Conservation (phyloP, 108 stramenopile species). For the Epipyxis sp. region DNA sequence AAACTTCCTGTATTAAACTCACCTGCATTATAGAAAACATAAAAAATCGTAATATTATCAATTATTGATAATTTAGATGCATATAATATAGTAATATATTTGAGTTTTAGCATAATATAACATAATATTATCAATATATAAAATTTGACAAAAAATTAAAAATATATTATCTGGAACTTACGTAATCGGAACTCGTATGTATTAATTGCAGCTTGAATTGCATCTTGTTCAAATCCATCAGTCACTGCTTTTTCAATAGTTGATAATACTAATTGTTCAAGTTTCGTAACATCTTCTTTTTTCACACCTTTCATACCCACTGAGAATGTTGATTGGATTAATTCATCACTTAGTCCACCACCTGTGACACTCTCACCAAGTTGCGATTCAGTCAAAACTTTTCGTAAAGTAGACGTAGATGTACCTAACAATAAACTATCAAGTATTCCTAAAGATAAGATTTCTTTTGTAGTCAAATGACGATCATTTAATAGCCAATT, state of each 20-base stretch:
- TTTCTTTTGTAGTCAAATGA: slow-evolving; percentile 70
- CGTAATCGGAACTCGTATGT: slow-evolving; percentile 89
- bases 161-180: too few relatives aligned
- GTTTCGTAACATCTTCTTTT: slow-evolving; percentile 66
- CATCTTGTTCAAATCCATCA: slow-evolving; percentile 81
- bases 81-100: too few relatives aligned
- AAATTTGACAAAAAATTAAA: too few relatives aligned
- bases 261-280: slow-evolving; percentile 71
- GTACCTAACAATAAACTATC: slow-evolving; percentile 92
- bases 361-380: slow-evolving; percentile 84
- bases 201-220: slow-evolving; percentile 78
- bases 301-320: slow-evolving; percentile 85
- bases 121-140: too few relatives aligned
- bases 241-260: slow-evolving; percentile 71
- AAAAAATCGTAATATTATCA: too few relatives aligned
- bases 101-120: too few relatives aligned
- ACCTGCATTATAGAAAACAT: too few relatives aligned
- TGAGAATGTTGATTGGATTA: slow-evolving; percentile 84
- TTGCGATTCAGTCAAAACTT: slow-evolving; percentile 82
- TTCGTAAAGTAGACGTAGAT: slow-evolving; percentile 74
- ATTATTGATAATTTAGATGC: too few relatives aligned
- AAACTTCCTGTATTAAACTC: slow-evolving; percentile 97
- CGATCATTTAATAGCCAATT: slow-evolving; percentile 92
- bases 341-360: slow-evolving; percentile 82
- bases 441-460: slow-evolving; percentile 73